Evolutionary conservation across 495 filamentous ascomycete species (phyloP).

Genomic region (Penicillium coprophilum): DNA sequence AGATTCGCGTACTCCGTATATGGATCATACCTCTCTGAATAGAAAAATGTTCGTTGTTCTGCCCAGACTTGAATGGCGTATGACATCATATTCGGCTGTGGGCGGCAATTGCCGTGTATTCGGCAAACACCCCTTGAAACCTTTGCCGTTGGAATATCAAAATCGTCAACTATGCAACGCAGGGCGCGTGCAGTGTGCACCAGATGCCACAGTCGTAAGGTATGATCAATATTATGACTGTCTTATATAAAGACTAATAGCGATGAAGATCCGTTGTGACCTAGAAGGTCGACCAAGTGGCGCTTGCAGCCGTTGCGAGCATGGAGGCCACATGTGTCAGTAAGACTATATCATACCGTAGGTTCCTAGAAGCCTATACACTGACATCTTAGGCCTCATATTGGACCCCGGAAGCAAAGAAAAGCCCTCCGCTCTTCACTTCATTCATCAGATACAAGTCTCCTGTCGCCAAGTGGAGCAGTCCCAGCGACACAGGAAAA

Average conservation of each 20-base stretch:
- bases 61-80: too few relatives aligned
- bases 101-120: neutral
- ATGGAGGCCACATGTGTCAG: constrained; percentile 10
- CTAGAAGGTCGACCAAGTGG: constrained; percentile 12
- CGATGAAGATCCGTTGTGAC: constrained; percentile 17
- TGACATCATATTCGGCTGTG: neutral
- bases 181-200: constrained; percentile 18
- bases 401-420: constrained; percentile 13
- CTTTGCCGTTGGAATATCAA: neutral
- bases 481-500: neutral
- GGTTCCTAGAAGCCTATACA: neutral
- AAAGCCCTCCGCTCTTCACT: constrained; percentile 7
- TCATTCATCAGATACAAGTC: neutral
- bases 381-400: constrained; percentile 1
- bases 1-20: too few relatives aligned
- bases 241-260: neutral
- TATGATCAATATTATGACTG: neutral
- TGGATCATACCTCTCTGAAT: too few relatives aligned
- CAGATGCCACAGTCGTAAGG: constrained; percentile 19
- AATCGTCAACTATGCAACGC: constrained; percentile 3
- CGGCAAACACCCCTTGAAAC: neutral
- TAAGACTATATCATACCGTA: neutral
- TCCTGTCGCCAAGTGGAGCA: neutral
- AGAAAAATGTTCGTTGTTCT: too few relatives aligned
- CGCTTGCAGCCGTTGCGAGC: constrained; percentile 11